Evolutionary conservation across 2,329 filamentous ascomycete genomes (phyloP).

Genomic region (Fusarium sp.): DNA sequence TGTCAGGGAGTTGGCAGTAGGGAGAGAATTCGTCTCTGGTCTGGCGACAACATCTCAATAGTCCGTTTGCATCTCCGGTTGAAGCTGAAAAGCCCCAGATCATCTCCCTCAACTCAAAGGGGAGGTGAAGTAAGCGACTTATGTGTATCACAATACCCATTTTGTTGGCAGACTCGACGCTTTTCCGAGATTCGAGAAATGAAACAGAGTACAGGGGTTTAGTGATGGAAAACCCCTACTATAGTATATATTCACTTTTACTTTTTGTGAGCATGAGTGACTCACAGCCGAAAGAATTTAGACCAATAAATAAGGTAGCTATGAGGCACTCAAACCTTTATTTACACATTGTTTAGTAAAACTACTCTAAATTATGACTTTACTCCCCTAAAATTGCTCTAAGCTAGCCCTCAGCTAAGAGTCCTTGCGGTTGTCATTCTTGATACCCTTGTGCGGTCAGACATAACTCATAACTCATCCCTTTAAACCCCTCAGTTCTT

Average conservation of each 20-base stretch:
- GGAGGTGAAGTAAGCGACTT: background rate
- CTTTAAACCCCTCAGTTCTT: background rate
- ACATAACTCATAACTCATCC: background rate
- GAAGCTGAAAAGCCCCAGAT: slow-evolving; percentile 2
- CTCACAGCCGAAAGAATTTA: background rate
- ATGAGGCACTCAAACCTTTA: background rate
- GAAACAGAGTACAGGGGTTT: too few species aligned
- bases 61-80: background rate
- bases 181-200: background rate
- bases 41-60: slow-evolving; percentile 12
- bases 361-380: background rate
- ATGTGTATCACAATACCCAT: background rate
- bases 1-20: background rate
- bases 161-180: background rate
- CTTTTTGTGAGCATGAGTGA: background rate
- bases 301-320: too few species aligned
- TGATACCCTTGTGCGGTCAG: background rate
- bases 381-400: background rate
- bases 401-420: too few species aligned
- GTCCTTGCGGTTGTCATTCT: background rate
- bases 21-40: slow-evolving; percentile 1
- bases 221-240: background rate
- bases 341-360: too few species aligned
- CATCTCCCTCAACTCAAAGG: slow-evolving; percentile 18
- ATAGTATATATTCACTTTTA: background rate